Percentiles rank a stretch among this genome's conserved stretches.
phyloP scores from a whole-genome alignment of 2,329 filamentous ascomycete species.

The Diplocarpon rosae region DNA sequence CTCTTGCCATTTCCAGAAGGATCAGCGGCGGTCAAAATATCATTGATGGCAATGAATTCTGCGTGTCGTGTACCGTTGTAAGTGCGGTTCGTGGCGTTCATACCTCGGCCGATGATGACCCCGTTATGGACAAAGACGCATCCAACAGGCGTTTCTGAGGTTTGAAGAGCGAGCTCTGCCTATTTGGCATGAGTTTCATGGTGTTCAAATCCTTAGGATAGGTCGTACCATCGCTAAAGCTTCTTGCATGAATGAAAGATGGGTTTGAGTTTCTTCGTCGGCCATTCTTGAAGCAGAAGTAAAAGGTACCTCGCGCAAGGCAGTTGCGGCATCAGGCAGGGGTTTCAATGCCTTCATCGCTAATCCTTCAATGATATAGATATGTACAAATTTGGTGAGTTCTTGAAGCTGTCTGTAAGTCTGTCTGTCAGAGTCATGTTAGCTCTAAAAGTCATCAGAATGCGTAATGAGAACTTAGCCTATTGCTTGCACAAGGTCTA shows the following conservation, averaged over 20 bases:
- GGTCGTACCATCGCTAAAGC: slow-evolving; percentile 7
- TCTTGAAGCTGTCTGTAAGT: too few relatives aligned
- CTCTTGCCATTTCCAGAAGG: slow-evolving; percentile 32
- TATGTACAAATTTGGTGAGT: too few relatives aligned
- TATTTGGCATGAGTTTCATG: slow-evolving; percentile 28
- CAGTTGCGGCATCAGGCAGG: too few relatives aligned
- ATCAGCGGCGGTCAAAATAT: slow-evolving; percentile 41
- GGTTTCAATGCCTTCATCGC: too few relatives aligned
- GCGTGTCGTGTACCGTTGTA: slow-evolving; percentile 89
- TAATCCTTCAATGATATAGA: too few relatives aligned
- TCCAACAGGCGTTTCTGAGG: slow-evolving; percentile 90
- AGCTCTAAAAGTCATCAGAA: too few relatives aligned
- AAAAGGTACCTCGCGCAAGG: too few relatives aligned
- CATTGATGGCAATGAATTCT: slow-evolving; percentile 77
- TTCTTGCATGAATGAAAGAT: slow-evolving; percentile 50
- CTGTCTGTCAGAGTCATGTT: too few relatives aligned
- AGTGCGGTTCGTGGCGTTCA: slow-evolving; percentile 93
- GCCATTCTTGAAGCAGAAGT: slow-evolving; percentile 5
- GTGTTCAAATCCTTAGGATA: not conserved
- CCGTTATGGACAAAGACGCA: slow-evolving; percentile 81
- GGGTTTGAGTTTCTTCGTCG: slow-evolving; percentile 24
- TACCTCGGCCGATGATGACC: slow-evolving; percentile 73
- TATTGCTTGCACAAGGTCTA: too few relatives aligned
- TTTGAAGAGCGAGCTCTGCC: slow-evolving; percentile 75
- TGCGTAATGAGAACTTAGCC: too few relatives aligned